phyloP scores from a whole-genome alignment of 2,329 filamentous ascomycete genomes.

The Aureobasidium sp. region DNA sequence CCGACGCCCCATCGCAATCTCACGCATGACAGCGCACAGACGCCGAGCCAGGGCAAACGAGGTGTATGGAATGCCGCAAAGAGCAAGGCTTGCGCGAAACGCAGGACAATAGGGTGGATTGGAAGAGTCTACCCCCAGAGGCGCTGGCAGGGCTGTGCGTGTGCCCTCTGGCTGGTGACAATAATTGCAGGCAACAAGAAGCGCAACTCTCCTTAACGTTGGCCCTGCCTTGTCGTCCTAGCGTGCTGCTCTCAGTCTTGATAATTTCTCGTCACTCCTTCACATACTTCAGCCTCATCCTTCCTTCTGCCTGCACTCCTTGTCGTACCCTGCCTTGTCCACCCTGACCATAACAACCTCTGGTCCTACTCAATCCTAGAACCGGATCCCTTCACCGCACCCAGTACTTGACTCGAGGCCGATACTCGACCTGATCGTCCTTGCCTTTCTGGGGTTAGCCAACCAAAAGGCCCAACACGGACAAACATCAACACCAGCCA shows the following conservation, averaged over 20 bases:
- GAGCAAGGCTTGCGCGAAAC: neutral
- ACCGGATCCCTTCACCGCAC: neutral
- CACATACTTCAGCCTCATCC: neutral
- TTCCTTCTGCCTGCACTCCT: neutral
- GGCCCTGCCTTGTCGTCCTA: neutral
- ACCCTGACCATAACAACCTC: neutral
- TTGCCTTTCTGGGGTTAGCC: slow-evolving; percentile 9
- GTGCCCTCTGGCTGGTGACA: neutral
- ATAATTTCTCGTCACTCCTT: slow-evolving; percentile 11
- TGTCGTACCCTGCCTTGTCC: neutral
- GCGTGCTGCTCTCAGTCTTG: neutral
- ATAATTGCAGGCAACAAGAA: slow-evolving; percentile 1
- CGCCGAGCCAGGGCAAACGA: neutral
- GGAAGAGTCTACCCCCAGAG: neutral
- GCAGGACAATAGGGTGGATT: neutral
- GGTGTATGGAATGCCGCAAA: neutral
- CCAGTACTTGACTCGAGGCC: neutral
- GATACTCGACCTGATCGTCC: neutral
- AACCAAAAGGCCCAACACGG: slow-evolving; percentile 4
- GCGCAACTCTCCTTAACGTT: slow-evolving; percentile 12
- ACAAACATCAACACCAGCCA: neutral
- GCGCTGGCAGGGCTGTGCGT: neutral
- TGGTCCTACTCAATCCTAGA: neutral
- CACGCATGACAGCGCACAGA: neutral
- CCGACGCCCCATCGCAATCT: neutral